phyloP scores from a whole-genome alignment of 2,329 filamentous ascomycete species.

The Pseudogymnoascus sp. region DNA sequence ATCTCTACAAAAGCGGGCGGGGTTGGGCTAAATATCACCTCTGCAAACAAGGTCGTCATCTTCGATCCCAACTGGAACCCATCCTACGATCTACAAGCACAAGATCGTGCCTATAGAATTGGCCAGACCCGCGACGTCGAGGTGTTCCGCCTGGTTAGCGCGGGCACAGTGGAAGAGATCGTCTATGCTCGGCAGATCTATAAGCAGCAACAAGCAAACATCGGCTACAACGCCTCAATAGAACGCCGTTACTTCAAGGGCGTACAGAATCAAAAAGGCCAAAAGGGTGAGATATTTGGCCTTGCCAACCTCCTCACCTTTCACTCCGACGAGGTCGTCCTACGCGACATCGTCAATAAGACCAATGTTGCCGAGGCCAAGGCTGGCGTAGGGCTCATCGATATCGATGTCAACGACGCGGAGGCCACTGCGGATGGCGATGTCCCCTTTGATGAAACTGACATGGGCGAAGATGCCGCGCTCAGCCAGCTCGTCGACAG shows the following conservation, averaged over 20 bases:
- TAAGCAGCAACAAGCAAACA: conserved; percentile 98
- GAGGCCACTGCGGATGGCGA: conserved; percentile 36
- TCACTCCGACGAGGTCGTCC: conserved; percentile 66
- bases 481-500: conserved; percentile 65
- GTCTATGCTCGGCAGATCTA: conserved; percentile 97
- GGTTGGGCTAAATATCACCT: conserved; percentile 91
- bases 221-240: conserved; percentile 85
- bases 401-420: conserved; percentile 53
- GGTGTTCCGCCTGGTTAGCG: conserved; percentile 83
- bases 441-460: conserved; percentile 32
- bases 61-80: conserved; percentile 98
- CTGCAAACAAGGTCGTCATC: conserved; percentile 95
- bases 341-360: conserved; percentile 96
- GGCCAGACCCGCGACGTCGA: conserved; percentile 90
- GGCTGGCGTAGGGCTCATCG: conserved; percentile 71
- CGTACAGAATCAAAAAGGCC: conserved; percentile 71
- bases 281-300: conserved; percentile 92
- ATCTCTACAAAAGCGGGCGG: conserved; percentile 92
- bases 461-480: conserved; percentile 51
- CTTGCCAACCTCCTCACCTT: conserved; percentile 80
- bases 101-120: conserved; percentile 93
- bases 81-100: conserved; percentile 85
- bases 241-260: conserved; percentile 94
- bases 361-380: conserved; percentile 93
- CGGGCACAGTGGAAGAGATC: conserved; percentile 92